Evolutionary conservation across 2,329 filamentous ascomycete genomes (phyloP).

Genomic region (Pyrenochaeta sp.): DNA sequence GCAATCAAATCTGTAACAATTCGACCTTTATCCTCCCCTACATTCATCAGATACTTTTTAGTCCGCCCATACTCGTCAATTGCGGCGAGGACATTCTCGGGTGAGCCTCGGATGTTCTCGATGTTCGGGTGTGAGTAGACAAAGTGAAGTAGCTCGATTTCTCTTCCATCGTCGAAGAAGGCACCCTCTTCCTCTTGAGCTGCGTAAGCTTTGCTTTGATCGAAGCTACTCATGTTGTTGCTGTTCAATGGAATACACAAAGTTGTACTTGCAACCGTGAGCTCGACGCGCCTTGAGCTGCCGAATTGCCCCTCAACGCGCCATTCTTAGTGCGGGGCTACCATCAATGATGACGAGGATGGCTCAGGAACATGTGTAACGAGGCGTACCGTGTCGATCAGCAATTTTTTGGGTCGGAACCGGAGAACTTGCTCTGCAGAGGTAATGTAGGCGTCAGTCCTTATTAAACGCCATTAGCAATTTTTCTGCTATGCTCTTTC

Average conservation of each 20-base stretch:
- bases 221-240: conserved; percentile 43
- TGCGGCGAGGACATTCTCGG: conserved; percentile 68
- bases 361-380: conserved; percentile 24
- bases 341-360: conserved; percentile 34
- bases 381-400: conserved; percentile 6
- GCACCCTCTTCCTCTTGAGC: conserved; percentile 54
- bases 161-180: conserved; percentile 73
- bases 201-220: conserved; percentile 57
- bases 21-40: conserved; percentile 76
- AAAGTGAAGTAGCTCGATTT: conserved; percentile 76
- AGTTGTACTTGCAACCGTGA: conserved; percentile 18
- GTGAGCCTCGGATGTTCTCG: conserved; percentile 70
- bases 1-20: conserved; percentile 75
- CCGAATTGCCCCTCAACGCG: conserved; percentile 34
- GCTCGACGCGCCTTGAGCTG: conserved; percentile 29
- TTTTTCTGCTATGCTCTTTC: conserved; percentile 7
- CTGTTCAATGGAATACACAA: conserved; percentile 18
- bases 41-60: conserved; percentile 80
- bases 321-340: conserved; percentile 34
- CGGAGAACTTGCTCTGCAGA: conserved; percentile 1
- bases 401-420: conserved; percentile 6
- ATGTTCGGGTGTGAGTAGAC: conserved; percentile 70
- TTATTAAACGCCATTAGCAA: conserved; percentile 30
- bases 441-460: conserved; percentile 28
- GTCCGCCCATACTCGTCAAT: conserved; percentile 75